These are phyloP conservation scores for Plasmodium malariae DNA, from an alignment of 169 alveolate species.

Conservation along the genomic window DNA sequence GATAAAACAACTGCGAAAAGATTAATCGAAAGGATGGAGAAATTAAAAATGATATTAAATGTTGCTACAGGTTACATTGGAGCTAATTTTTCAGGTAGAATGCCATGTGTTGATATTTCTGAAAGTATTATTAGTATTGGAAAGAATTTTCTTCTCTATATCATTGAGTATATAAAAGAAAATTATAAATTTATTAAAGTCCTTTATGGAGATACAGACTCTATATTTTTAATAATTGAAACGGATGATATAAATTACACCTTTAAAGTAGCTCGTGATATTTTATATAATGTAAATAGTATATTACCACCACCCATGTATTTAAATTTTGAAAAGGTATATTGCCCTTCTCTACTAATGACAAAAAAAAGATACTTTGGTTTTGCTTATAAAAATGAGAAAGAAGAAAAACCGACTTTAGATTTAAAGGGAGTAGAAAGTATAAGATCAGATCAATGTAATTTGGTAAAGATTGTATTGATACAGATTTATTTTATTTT, in stretches of 20 bases:
- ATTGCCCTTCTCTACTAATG: constrained; percentile 94
- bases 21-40: constrained; percentile 65
- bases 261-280: constrained; percentile 89
- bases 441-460: constrained; percentile 79
- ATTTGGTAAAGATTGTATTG: constrained; percentile 68
- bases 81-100: constrained; percentile 96
- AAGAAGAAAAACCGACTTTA: constrained; percentile 62
- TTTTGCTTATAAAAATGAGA: constrained; percentile 38
- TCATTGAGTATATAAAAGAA: constrained; percentile 90
- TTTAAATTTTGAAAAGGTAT: constrained; percentile 94
- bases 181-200: constrained; percentile 91
- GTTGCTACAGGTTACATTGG: constrained; percentile 86
- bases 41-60: constrained; percentile 77
- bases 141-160: constrained; percentile 93
- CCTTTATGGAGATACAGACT: constrained; percentile 98
- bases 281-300: constrained; percentile 89
- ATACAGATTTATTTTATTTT: constrained; percentile 47
- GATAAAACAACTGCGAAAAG: constrained; percentile 18
- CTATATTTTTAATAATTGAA: constrained; percentile 96
- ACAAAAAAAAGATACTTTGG: constrained; percentile 96
- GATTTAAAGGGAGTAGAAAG: constrained; percentile 78
- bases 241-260: constrained; percentile 88
- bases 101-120: constrained; percentile 98
- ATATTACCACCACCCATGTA: constrained; percentile 93
- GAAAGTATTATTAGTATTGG: constrained; percentile 97